Percentiles rank a stretch among this genome's conserved stretches.
These are phyloP conservation scores for Fusarium buxicola DNA, from an alignment of 2,329 filamentous ascomycete genomes.

Conservation along the genomic window DNA sequence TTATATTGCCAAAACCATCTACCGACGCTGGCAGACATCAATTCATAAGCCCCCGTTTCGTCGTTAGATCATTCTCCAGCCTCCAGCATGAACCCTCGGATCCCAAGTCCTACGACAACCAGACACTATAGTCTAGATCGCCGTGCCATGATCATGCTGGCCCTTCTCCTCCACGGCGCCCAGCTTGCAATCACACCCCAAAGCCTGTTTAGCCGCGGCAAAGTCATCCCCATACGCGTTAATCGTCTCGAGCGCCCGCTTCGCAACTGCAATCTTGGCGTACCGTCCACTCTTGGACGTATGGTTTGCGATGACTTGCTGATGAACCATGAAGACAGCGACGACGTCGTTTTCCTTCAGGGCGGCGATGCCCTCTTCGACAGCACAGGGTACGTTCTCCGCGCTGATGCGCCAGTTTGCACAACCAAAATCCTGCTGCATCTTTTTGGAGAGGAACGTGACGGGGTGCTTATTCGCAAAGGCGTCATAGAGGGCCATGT, in stretches of 20 bases:
- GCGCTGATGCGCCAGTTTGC: conserved; percentile 65
- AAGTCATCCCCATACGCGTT: conserved; percentile 59
- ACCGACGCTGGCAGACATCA: too few relatives aligned
- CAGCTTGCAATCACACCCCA: conserved; percentile 71
- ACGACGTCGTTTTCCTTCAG: conserved; percentile 66
- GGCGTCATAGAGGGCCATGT: conserved; percentile 88
- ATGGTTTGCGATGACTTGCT: conserved; percentile 71
- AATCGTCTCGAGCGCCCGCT: conserved; percentile 64
- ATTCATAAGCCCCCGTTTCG: too few relatives aligned
- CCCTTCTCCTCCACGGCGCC: not conserved
- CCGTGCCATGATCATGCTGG: conserved; percentile 28
- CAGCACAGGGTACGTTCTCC: conserved; percentile 54
- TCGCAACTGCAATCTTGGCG: conserved; percentile 76
- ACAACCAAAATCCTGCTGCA: conserved; percentile 76
- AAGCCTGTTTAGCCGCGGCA: conserved; percentile 65
- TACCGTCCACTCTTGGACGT: conserved; percentile 74
- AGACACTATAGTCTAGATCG: conserved; percentile 12
- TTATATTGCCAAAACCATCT: too few relatives aligned
- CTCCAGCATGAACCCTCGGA: too few relatives aligned
- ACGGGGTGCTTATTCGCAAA: conserved; percentile 90
- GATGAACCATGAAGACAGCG: conserved; percentile 82
- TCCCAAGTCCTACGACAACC: too few relatives aligned
- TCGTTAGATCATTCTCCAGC: too few relatives aligned
- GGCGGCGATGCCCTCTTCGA: conserved; percentile 56
- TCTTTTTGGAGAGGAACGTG: conserved; percentile 74